phyloP scores from a whole-genome alignment of 306 rosid genomes.

The Astragalus glycyphyllos region DNA sequence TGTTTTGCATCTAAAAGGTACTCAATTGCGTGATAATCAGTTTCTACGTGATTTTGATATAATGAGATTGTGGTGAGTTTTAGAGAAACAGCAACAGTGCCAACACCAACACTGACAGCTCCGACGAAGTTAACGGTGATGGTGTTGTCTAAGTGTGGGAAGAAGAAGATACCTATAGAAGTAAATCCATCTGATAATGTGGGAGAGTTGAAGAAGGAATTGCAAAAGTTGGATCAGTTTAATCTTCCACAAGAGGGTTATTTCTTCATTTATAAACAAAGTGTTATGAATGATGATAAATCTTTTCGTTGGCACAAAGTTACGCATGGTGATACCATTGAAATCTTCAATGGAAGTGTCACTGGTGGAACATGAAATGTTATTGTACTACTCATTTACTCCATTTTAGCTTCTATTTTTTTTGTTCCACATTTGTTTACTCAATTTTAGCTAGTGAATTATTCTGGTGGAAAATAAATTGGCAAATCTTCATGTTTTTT shows the following conservation, averaged over 20 bases:
- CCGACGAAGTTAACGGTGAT: conserved; percentile 59
- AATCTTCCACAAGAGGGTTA: conserved; percentile 64
- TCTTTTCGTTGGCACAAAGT: conserved; percentile 83
- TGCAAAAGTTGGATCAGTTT: conserved; percentile 60
- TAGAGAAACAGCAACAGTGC: not conserved
- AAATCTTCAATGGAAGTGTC: conserved; percentile 67
- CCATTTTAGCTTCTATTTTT: not conserved
- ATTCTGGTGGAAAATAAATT: too few species aligned
- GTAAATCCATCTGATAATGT: conserved; percentile 62
- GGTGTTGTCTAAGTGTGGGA: conserved; percentile 54
- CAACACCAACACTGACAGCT: not conserved
- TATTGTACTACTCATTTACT: not conserved
- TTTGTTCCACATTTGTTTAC: too few species aligned
- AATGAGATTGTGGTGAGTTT: conserved; percentile 56
- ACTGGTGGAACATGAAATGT: conserved; percentile 15
- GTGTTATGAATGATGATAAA: conserved; percentile 77
- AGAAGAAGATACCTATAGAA: conserved; percentile 57
- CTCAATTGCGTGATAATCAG: conserved; percentile 53
- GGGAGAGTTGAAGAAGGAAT: conserved; percentile 72
- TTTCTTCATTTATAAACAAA: conserved; percentile 73
- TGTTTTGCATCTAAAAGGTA: conserved; percentile 41
- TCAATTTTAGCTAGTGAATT: too few species aligned
- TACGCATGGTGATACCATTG: conserved; percentile 70
- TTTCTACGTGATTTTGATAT: conserved; percentile 46
- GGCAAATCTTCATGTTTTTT: too few species aligned